Conservation (phyloP, 2,329 filamentous ascomycete species). For the Oidium heveae region DNA sequence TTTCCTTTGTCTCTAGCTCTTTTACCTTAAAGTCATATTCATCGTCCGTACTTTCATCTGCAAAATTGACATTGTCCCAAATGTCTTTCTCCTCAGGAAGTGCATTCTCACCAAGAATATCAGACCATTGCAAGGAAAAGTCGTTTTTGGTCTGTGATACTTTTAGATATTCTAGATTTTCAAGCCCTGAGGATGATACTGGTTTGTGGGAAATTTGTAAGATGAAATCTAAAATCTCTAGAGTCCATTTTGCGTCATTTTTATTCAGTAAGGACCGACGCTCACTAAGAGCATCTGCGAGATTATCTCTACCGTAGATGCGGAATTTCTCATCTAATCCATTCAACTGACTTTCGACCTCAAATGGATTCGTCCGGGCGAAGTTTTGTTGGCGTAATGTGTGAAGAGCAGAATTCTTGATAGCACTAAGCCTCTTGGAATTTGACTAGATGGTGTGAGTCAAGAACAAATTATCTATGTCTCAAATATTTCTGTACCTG, state of each 20-base stretch:
- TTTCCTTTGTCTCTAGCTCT: conserved; percentile 14
- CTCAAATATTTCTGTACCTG: conserved; percentile 19
- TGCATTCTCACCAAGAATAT: conserved; percentile 53
- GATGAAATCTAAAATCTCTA: conserved; percentile 56
- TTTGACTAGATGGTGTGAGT: conserved; percentile 11
- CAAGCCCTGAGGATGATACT: conserved; percentile 38
- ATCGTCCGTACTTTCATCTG: conserved; percentile 32
- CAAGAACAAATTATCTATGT: neutral
- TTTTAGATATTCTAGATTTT: conserved; percentile 31
- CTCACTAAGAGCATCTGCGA: conserved; percentile 42
- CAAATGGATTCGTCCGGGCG: conserved; percentile 50
- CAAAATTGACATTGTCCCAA: conserved; percentile 48
- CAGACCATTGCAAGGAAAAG: conserved; percentile 44
- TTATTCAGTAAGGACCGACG: conserved; percentile 33
- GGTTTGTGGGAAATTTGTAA: conserved; percentile 65
- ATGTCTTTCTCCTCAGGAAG: conserved; percentile 39
- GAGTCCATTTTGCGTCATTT: conserved; percentile 36
- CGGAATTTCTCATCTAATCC: conserved; percentile 72
- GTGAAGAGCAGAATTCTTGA: conserved; percentile 24
- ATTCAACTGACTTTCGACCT: conserved; percentile 35
- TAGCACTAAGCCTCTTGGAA: conserved; percentile 17
- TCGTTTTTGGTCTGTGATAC: conserved; percentile 19
- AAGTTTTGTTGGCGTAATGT: conserved; percentile 28
- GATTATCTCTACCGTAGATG: conserved; percentile 50
- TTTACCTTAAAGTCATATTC: conserved; percentile 15